These are phyloP conservation scores for Lasiosphaeria hispida DNA, from an alignment of 495 filamentous ascomycete species.

Conservation along the genomic window DNA sequence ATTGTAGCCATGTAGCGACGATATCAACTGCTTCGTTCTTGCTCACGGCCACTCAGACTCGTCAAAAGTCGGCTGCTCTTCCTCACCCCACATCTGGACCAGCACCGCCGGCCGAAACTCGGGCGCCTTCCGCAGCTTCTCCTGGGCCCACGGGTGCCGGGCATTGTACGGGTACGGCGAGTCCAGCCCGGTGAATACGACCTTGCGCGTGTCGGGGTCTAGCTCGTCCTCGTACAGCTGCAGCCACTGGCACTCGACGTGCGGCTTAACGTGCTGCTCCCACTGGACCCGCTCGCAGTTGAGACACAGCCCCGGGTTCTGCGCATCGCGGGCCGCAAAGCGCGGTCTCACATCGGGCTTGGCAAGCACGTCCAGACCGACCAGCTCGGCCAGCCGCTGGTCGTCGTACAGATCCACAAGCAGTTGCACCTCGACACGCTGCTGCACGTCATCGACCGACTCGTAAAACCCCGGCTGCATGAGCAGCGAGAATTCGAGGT, in stretches of 20 bases:
- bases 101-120: constrained; percentile 15
- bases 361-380: constrained; percentile 2
- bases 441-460: neutral
- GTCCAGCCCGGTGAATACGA: neutral
- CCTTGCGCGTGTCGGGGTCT: neutral
- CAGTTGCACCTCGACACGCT: constrained; percentile 10
- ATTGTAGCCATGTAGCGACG: too few relatives aligned
- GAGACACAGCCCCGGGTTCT: constrained; percentile 15
- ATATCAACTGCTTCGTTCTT: too few relatives aligned
- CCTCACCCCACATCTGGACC: constrained; percentile 2
- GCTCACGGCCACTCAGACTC: too few relatives aligned
- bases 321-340: neutral
- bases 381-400: constrained; percentile 8
- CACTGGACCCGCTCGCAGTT: constrained; percentile 17
- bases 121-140: constrained; percentile 11
- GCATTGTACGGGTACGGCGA: neutral
- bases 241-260: constrained; percentile 4
- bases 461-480: neutral
- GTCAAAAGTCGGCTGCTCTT: neutral
- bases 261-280: constrained; percentile 9
- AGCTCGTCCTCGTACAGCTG: constrained; percentile 13
- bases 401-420: constrained; percentile 15
- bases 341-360: neutral
- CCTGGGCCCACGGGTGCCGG: constrained; percentile 12
- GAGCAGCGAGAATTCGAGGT: constrained; percentile 6